These are phyloP conservation scores for Chrysoporthe deuterocubensis DNA, from an alignment of 2,329 filamentous ascomycete genomes.

Conservation along the genomic window DNA sequence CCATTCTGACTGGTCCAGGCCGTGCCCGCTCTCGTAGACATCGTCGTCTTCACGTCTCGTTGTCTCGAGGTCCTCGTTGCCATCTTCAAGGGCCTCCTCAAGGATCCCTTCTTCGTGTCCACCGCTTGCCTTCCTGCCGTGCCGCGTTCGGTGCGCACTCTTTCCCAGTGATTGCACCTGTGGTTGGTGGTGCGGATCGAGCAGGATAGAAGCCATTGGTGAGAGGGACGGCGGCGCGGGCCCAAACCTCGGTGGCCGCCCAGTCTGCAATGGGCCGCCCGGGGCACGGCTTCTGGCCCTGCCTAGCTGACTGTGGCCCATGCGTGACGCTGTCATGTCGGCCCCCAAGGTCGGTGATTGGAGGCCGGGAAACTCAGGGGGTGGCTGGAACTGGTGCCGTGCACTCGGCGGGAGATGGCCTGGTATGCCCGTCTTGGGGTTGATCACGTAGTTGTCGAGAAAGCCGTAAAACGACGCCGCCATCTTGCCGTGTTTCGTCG, in stretches of 20 bases:
- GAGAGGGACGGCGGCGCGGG: slow-evolving; percentile 56
- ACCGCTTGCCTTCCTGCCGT: slow-evolving; percentile 42
- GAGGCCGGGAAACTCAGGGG: slow-evolving; percentile 74
- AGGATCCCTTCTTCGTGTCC: slow-evolving; percentile 56
- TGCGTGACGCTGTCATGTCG: slow-evolving; percentile 58
- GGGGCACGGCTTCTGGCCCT: slow-evolving; percentile 47
- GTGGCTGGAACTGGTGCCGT: slow-evolving; percentile 71
- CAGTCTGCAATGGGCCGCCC: slow-evolving; percentile 39
- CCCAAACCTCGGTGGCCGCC: slow-evolving; percentile 50
- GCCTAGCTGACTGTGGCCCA: slow-evolving; percentile 47
- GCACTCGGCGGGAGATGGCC: slow-evolving; percentile 61
- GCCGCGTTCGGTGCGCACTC: slow-evolving; percentile 52
- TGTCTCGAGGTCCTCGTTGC: slow-evolving; percentile 41
- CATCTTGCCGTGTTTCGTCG: slow-evolving; percentile 97
- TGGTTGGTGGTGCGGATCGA: slow-evolving; percentile 78
- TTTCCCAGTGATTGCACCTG: slow-evolving; percentile 51
- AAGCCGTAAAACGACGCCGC: slow-evolving; percentile 96
- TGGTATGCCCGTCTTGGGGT: slow-evolving; percentile 69
- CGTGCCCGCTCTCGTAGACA: slow-evolving; percentile 54
- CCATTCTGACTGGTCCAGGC: slow-evolving; percentile 63
- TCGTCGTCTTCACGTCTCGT: slow-evolving; percentile 65
- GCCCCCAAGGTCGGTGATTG: slow-evolving; percentile 63
- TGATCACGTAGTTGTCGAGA: slow-evolving; percentile 85
- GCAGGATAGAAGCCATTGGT: slow-evolving; percentile 72
- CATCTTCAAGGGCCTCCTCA: slow-evolving; percentile 59